Conservation (phyloP, 148 eudicot species). For the Simmondsia chinensis region DNA sequence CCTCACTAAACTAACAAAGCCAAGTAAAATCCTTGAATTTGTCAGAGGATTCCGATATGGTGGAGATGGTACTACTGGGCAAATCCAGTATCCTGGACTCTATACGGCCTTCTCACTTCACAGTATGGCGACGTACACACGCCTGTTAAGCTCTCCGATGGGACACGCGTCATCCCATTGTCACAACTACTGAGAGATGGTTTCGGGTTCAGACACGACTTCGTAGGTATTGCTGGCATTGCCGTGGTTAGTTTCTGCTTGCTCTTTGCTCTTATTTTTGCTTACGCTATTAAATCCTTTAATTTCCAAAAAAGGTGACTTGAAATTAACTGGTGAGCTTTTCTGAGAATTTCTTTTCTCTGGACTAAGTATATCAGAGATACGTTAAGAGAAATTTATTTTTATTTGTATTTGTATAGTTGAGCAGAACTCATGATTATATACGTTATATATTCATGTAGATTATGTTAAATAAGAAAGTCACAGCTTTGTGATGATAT, state of each 20-base stretch:
- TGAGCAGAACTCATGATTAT: too few species aligned
- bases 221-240: conserved; percentile 45
- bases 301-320: conserved; percentile 86
- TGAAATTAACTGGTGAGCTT: background rate
- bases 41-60: conserved; percentile 88
- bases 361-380: background rate
- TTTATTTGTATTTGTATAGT: too few species aligned
- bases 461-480: too few species aligned
- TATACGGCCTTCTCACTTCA: conserved; percentile 87
- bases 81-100: conserved; percentile 93
- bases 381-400: background rate
- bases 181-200: conserved; percentile 38
- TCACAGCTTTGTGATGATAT: too few species aligned
- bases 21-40: background rate
- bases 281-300: conserved; percentile 77
- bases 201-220: conserved; percentile 75
- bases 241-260: conserved; percentile 61
- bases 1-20: background rate
- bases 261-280: conserved; percentile 72
- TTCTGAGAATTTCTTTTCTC: too few species aligned
- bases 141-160: conserved; percentile 55
- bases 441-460: too few species aligned
- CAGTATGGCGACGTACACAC: conserved; percentile 58
- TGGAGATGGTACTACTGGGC: conserved; percentile 99
- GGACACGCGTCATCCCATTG: conserved; percentile 28